Conservation (phyloP, 345 rosid genomes). For the Geranium rotundifolium region DNA sequence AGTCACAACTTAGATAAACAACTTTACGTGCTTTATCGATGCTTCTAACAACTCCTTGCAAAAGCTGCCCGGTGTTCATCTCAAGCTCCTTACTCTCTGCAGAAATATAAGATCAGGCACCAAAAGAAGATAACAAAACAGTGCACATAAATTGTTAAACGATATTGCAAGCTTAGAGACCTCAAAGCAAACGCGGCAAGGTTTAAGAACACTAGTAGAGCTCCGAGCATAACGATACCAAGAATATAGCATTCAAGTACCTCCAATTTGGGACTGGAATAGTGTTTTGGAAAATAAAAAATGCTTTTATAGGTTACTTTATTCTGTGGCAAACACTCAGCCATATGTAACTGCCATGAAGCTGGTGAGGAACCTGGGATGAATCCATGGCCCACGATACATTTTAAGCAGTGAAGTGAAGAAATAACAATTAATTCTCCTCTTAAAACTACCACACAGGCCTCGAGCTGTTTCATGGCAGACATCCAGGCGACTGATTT, state of each 20-base stretch:
- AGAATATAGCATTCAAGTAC: background rate
- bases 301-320: too few relatives aligned
- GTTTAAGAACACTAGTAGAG: background rate
- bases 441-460: background rate
- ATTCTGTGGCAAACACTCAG: background rate
- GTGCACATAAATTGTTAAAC: background rate
- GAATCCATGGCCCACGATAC: background rate
- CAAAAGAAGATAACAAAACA: background rate
- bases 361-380: background rate
- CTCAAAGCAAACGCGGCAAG: background rate
- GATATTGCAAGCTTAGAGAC: background rate
- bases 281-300: background rate
- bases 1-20: slow-evolving; percentile 55
- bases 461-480: background rate
- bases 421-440: background rate
- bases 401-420: background rate
- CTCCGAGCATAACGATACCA: background rate
- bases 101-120: background rate
- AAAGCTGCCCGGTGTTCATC: slow-evolving; percentile 49
- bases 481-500: too few relatives aligned
- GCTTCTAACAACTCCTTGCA: slow-evolving; percentile 68
- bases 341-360: background rate
- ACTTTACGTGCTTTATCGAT: slow-evolving; percentile 70
- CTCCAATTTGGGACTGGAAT: background rate
- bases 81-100: slow-evolving; percentile 33